Evolutionary conservation across 176 grass and related monocot genomes (phyloP), one percentile per base, ranked within the genome.

Genomic region (Cocos nucifera): DNA sequence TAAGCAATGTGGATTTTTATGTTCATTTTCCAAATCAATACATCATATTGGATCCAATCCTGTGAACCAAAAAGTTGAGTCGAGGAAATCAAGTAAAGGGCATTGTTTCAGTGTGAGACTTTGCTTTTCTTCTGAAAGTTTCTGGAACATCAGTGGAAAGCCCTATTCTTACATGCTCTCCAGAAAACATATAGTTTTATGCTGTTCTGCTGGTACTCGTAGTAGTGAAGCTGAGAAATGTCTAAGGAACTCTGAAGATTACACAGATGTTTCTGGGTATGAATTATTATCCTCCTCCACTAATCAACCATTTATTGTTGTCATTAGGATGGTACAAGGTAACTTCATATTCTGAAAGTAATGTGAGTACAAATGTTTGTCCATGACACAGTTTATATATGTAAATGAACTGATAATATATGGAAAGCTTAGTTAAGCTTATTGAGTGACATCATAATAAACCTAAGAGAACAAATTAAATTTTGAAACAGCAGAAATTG

Each of bases 231-330:
- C 83, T 9, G 64, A 71, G 53, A 53, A 95, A 51, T 52, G 67
- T 52, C 50, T 58, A 14, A 74, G 49, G 54, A 66, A 27, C 54
- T 61, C 62, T 62, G 71, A 87, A 76, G 71, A 78, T 59, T 65
- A 52, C 14, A 63, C 22, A 1, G 17, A 70, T 82, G 16, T 75
- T 74, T 89, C 66, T 57, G 85, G 89, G 89, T 85, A 60, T 61
- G 17, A 0, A 30, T 56, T 44, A 44, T 44, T 44, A 3, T 44
- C 35, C 35, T 44, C 35, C 35, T 44, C 35, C 10, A 44, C 35
- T 44, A 44, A 44, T 44, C 35, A 44, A 44, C 35, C 35, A 44
- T 44, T 44, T 44, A 44, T 44, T 12, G 35, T 44, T 44, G 1
- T 44, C 35, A 44, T 44, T 44, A 44, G 10, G 35, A 44, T 14